Evolutionary conservation across 1,284 basidiomycete species (phyloP), one percentile per base, ranked within the genome.

Genomic region (Irpex rosettiformis): DNA sequence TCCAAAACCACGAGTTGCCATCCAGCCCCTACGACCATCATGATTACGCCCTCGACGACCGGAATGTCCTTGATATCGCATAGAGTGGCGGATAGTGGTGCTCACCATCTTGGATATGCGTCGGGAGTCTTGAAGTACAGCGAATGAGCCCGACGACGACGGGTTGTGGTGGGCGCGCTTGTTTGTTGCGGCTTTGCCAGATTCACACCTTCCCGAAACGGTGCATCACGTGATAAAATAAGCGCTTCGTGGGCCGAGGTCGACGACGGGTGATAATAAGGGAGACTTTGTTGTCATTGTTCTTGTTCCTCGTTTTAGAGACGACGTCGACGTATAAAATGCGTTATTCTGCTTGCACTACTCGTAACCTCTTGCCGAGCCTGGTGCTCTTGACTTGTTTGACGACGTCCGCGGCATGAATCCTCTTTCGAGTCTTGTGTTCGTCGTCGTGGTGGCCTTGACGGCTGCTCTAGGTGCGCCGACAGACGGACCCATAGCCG

Each of bases 91-190:
- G 54, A 59, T 52, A 57, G 58, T 33, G 61, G 49, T 63, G 66
- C 74, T 75, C 67, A 75, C 74, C 74, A 75, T 72, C 63, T 65
- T 72, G 66, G 64, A 66, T 62, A 25, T 58, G 52, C 49, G 61
- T 69, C 68, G 66, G 65, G 54, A 30, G 66, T 69, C 66, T 70
- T 71, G 67, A 69, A 61, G 66, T 62, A 28, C 54, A 52, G 52
- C 53, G 64, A 58, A 61, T 65, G 60, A 65, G 62, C 59, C 66
- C 62, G 60, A 62, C 65, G 61, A 64, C 62, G 58, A 49, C 25
- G 18, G 54, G 33, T 57, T 57, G 28, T 18, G 52, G 40, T 21
- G 24, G 25, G 33, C 48, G 40, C 54, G 49, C 29, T 52, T 43
- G 54, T 37, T 11, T 43, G 10, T 28, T 62, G 33, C 48, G 47